Percentiles rank a stretch among this genome's conserved stretches.
These are phyloP conservation scores for Blastobotrys apis DNA, from an alignment of 1,139 yeast species.

Conservation along the genomic window DNA sequence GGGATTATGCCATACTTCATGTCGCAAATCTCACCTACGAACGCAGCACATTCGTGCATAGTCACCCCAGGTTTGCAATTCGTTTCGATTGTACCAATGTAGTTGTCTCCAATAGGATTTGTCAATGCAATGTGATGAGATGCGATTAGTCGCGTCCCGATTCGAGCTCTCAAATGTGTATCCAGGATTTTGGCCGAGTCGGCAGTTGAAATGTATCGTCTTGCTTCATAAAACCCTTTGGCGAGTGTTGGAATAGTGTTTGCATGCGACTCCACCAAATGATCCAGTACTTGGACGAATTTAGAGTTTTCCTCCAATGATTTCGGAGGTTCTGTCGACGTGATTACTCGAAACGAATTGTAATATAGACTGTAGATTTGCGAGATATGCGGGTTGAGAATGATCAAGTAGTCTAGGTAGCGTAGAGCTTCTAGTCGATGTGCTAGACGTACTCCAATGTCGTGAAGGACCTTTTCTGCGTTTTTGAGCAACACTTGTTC, in stretches of 20 bases:
- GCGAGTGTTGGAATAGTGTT: constrained; percentile 80
- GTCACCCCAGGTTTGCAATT: constrained; percentile 59
- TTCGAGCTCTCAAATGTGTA: constrained; percentile 76
- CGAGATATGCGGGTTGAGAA: constrained; percentile 86
- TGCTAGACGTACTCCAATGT: constrained; percentile 46
- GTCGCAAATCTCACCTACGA: constrained; percentile 76
- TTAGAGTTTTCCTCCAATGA: constrained; percentile 50
- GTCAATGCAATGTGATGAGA: constrained; percentile 73
- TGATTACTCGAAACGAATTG: constrained; percentile 60
- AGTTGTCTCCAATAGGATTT: constrained; percentile 43
- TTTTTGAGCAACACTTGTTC: constrained; percentile 35
- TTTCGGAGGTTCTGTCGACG: constrained; percentile 42
- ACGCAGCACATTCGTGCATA: constrained; percentile 58
- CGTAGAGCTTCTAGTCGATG: constrained; percentile 65
- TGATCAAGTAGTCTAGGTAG: constrained; percentile 73
- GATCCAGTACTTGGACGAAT: constrained; percentile 50
- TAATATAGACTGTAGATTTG: constrained; percentile 70
- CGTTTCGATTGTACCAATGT: constrained; percentile 69
- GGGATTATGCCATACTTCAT: constrained; percentile 77
- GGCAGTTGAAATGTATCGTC: constrained; percentile 47
- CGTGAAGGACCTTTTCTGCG: constrained; percentile 41
- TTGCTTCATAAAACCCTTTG: constrained; percentile 76
- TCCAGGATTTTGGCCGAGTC: constrained; percentile 62
- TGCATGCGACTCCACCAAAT: constrained; percentile 68
- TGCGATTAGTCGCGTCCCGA: constrained; percentile 77